Conservation (phyloP, 2,329 filamentous ascomycete genomes). For the Tolypocladium nubicola region DNA sequence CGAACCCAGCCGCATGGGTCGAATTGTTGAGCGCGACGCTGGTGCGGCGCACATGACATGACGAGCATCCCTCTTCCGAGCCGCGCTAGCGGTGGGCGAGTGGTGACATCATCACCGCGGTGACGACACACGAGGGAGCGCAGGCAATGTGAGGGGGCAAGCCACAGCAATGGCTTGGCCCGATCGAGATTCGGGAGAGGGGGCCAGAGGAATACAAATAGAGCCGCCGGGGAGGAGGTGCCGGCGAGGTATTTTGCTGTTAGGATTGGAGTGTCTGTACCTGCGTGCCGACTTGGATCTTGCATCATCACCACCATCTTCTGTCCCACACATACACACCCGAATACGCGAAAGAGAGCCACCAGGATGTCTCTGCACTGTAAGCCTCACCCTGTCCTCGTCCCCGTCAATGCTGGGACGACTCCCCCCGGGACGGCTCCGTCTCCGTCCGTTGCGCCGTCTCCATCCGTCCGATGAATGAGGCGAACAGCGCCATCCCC, state of each 20-base stretch:
- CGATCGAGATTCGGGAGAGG: constrained; percentile 10
- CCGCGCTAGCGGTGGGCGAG: constrained; percentile 9
- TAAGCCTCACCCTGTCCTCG: constrained; percentile 21
- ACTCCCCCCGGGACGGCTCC: background rate
- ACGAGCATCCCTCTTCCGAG: background rate
- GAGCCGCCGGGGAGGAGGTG: background rate
- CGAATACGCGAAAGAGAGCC: background rate
- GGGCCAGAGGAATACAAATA: background rate
- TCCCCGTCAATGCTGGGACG: background rate
- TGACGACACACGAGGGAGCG: constrained; percentile 4
- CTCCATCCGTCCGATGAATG: background rate
- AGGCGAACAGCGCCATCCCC: background rate
- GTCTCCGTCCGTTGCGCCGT: background rate
- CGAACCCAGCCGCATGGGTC: too few species aligned
- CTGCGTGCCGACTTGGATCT: background rate
- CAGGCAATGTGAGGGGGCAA: background rate
- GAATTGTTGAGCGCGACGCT: too few species aligned
- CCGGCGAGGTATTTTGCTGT: background rate
- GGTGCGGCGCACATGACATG: background rate
- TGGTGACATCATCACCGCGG: constrained; percentile 22
- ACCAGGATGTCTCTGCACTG: constrained; percentile 50
- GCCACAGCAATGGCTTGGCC: constrained; percentile 2
- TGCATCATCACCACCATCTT: constrained; percentile 3
- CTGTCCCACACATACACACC: background rate
- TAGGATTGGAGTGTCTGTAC: background rate